Base-by-base conservation (phyloP, 306 rosid genomes). In the Argentina anserina region DNA sequence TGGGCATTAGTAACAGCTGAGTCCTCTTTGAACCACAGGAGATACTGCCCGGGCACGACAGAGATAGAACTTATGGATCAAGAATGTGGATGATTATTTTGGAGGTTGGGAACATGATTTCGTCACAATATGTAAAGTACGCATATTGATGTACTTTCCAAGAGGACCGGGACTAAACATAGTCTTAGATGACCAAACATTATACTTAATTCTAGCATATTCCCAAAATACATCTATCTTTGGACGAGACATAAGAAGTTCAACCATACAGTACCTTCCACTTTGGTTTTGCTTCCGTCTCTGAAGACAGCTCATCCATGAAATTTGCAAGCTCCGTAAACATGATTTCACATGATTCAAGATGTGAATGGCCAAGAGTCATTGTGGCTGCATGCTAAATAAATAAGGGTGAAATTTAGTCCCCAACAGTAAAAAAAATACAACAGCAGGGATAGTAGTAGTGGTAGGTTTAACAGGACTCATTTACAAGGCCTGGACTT, bases 301-400 rank as follows among this genome's bases (percentile, higher is more conserved):
- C 99, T 6, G 74, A 75, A 49, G 97, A 92, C 82, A 92, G 83
- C 81, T 92, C 99, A 10, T 95, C 97, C 75, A 90, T 87, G 82
- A 91, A 95, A 86, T 88, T 69, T 46, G 93, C 83, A 80, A 95
- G 97, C 87, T 95, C 99, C 5, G 90, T 66, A 79, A 95, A 95
- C 97, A 95, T 91, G 77, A 75, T 84, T 87, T 95, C 99, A 68
- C 97, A 87, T 29, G 93, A 93, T 77, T 95, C 96, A 74, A 95
- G 76, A 84, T 95, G 99, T 6, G 99, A 91, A 84, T 87, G 96
- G 78, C 99, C 99, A 79, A 95, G 97, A 78, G 96, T 96, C 99
- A 90, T 92, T 71, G 97, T 91, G 73, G 97, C 99, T 77, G 97
- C 99, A 90, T 88, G 84, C 99, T 95, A 82, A 71, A 84, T 64